Evolutionary conservation across 176 grass and related monocot genomes (phyloP).

Genomic region (Tuctoria greenei): DNA sequence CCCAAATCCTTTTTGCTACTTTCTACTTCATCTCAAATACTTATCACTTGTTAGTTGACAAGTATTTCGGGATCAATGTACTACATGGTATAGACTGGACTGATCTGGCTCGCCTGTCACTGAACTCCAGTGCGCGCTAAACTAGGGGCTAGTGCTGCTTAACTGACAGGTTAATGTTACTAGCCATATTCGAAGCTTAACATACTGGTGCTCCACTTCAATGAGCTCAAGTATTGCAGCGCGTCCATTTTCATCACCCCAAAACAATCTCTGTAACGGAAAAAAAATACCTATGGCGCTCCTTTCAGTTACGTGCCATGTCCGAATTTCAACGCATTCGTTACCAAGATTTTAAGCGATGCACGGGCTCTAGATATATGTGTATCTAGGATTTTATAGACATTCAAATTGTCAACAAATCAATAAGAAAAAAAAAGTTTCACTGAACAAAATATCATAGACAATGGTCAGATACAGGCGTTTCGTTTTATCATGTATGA

Average conservation of each 20-base stretch:
- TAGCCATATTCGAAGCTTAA: neutral
- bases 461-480: neutral
- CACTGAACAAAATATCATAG: neutral
- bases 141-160: no score
- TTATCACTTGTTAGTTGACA: no score
- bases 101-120: no score
- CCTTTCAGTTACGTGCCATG: neutral
- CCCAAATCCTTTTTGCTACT: neutral
- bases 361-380: no score
- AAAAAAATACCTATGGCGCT: neutral
- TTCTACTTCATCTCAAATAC: neutral
- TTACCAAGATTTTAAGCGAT: neutral
- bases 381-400: neutral
- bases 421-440: neutral
- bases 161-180: neutral
- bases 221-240: neutral
- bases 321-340: neutral
- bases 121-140: no score
- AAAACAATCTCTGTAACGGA: neutral
- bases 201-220: neutral
- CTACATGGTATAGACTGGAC: no score
- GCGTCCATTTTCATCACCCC: neutral
- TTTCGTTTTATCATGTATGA: neutral
- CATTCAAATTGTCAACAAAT: neutral
- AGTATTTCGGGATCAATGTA: no score